Percentiles rank a stretch among this genome's conserved stretches.
These are phyloP conservation scores for Colletotrichum cordylinicola DNA, from an alignment of 2,329 filamentous ascomycete species.

Conservation along the genomic window DNA sequence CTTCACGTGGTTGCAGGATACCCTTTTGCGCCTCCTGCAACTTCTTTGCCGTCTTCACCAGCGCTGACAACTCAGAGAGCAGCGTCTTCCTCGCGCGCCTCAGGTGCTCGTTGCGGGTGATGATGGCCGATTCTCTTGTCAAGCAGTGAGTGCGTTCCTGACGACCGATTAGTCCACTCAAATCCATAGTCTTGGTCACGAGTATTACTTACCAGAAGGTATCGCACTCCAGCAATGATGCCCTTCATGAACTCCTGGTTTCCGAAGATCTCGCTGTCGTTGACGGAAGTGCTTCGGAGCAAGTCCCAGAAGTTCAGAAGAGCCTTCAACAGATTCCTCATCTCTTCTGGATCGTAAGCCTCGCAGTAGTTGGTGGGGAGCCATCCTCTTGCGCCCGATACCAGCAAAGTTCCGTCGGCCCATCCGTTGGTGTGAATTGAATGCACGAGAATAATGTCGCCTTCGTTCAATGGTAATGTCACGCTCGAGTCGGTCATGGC, in stretches of 20 bases:
- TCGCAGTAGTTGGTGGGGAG: slow-evolving; percentile 98
- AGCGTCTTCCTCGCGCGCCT: slow-evolving; percentile 85
- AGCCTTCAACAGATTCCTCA: slow-evolving; percentile 84
- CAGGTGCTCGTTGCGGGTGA: slow-evolving; percentile 78
- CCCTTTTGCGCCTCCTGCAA: slow-evolving; percentile 76
- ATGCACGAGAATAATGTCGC: slow-evolving; percentile 92
- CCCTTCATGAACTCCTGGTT: slow-evolving; percentile 95
- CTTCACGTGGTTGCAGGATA: slow-evolving; percentile 51
- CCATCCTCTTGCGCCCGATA: slow-evolving; percentile 90
- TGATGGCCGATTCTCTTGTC: slow-evolving; percentile 77
- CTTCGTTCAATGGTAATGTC: slow-evolving; percentile 86
- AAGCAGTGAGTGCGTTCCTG: slow-evolving; percentile 90
- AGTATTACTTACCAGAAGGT: slow-evolving; percentile 74
- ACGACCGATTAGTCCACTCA: neutral
- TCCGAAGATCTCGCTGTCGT: slow-evolving; percentile 79
- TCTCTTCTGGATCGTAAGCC: slow-evolving; percentile 86
- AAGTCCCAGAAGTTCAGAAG: slow-evolving; percentile 93
- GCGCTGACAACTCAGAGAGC: slow-evolving; percentile 84
- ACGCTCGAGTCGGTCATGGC: slow-evolving; percentile 84
- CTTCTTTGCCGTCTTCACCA: slow-evolving; percentile 88
- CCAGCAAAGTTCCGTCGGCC: slow-evolving; percentile 92
- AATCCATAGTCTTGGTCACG: too few relatives aligned
- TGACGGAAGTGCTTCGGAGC: slow-evolving; percentile 77
- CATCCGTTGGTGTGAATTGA: slow-evolving; percentile 98
- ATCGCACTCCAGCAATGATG: slow-evolving; percentile 91